Evolutionary conservation across 139 green algal species (phyloP).

Genomic region (Volvox africanus): DNA sequence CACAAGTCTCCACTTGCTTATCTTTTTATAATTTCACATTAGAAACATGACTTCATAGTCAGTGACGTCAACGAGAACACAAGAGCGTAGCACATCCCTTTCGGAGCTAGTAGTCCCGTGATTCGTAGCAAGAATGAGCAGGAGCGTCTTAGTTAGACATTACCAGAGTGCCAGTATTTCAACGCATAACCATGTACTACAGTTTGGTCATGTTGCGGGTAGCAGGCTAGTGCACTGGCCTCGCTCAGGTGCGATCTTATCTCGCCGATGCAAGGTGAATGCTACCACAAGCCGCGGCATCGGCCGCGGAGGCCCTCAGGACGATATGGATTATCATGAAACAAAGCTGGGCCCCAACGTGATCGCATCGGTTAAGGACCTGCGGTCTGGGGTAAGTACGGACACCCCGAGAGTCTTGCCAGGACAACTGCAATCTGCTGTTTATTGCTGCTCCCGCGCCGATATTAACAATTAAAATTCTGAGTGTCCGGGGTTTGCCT

Average conservation of each 20-base stretch:
- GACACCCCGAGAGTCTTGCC: too few relatives aligned
- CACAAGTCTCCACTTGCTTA: too few relatives aligned
- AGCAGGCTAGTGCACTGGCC: background rate
- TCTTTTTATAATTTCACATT: too few relatives aligned
- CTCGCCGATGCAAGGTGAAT: background rate
- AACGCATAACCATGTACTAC: background rate
- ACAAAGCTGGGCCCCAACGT: conserved; percentile 61
- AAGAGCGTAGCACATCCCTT: background rate
- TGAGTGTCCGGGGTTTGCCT: too few relatives aligned
- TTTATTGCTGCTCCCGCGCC: too few relatives aligned
- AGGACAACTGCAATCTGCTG: too few relatives aligned
- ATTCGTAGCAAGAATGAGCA: background rate
- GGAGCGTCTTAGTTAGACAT: background rate
- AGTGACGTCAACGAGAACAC: background rate
- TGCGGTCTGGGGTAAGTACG: conserved; percentile 26
- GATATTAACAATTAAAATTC: too few relatives aligned
- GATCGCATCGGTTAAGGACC: conserved; percentile 46
- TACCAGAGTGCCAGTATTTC: background rate
- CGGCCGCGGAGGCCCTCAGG: conserved; percentile 1
- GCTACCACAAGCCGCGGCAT: background rate
- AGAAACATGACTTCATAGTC: too few relatives aligned
- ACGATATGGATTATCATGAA: conserved; percentile 48
- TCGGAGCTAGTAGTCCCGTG: background rate
- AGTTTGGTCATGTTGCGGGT: background rate
- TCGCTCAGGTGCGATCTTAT: background rate